phyloP scores from a whole-genome alignment of 2,329 filamentous ascomycete genomes.

The Cercospora berteroae region DNA sequence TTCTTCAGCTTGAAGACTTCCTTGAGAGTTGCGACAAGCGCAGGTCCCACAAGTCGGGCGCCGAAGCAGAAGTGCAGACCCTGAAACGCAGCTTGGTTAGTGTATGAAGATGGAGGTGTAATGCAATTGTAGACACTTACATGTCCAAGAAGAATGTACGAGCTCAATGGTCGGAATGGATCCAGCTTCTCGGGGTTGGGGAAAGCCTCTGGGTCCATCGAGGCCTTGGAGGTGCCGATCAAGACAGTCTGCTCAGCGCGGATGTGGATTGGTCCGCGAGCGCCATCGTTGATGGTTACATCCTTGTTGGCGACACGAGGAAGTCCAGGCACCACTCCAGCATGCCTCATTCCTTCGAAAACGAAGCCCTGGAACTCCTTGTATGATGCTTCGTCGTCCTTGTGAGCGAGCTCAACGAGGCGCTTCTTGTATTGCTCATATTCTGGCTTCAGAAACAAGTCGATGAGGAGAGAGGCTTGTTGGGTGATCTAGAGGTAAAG shows the following conservation, averaged over 20 bases:
- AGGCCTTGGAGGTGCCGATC: constrained; percentile 46
- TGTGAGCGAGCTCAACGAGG: constrained; percentile 51
- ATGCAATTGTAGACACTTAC: not conserved
- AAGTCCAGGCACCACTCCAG: constrained; percentile 52
- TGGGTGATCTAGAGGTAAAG: constrained; percentile 44
- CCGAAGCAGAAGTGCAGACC: constrained; percentile 46
- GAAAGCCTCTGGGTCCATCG: constrained; percentile 44
- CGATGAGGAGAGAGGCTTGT: constrained; percentile 54
- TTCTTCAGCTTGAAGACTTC: constrained; percentile 49
- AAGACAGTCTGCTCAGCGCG: constrained; percentile 47
- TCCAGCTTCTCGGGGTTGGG: constrained; percentile 45
- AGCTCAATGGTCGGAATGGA: constrained; percentile 43
- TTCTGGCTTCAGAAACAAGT: constrained; percentile 51
- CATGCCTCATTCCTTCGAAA: constrained; percentile 56
- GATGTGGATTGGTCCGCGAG: constrained; percentile 48
- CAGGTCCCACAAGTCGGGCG: constrained; percentile 40
- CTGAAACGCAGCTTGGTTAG: constrained; percentile 16
- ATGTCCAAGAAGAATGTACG: constrained; percentile 42
- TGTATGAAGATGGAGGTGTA: not conserved
- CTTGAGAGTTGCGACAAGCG: constrained; percentile 44
- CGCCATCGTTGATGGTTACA: constrained; percentile 46
- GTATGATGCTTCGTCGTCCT: constrained; percentile 44
- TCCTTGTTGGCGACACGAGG: constrained; percentile 51
- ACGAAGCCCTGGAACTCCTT: constrained; percentile 54
- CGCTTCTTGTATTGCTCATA: constrained; percentile 54